phyloP scores from a whole-genome alignment of 2,329 filamentous ascomycete species.

The Plectosphaerella cucumerina region DNA sequence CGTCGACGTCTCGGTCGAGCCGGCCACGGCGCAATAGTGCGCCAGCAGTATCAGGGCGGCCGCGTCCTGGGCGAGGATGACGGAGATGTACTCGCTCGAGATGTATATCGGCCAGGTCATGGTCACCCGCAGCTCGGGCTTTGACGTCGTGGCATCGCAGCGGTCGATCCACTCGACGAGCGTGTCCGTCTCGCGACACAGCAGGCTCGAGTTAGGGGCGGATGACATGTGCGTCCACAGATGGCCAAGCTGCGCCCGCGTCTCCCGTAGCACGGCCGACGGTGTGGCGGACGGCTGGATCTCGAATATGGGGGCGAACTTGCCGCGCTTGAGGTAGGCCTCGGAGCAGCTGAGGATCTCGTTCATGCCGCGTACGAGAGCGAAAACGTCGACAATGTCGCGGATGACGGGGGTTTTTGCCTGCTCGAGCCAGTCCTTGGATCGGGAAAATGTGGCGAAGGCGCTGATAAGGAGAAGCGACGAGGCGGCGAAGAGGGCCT shows the following conservation, averaged over 20 bases:
- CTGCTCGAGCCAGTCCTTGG: constrained; percentile 9
- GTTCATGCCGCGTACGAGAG: constrained; percentile 24
- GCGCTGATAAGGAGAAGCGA: constrained; percentile 26
- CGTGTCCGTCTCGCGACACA: neutral
- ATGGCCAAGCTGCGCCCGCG: neutral
- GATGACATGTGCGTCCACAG: neutral
- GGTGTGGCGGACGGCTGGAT: constrained; percentile 7
- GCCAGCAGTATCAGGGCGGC: constrained; percentile 14
- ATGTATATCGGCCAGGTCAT: constrained; percentile 17
- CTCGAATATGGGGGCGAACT: constrained; percentile 16
- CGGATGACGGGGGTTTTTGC: constrained; percentile 16
- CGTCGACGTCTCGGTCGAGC: constrained; percentile 10
- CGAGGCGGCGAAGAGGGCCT: constrained; percentile 26
- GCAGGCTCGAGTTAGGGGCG: neutral
- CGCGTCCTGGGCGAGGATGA: constrained; percentile 14
- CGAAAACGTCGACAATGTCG: constrained; percentile 26
- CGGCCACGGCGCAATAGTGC: constrained; percentile 19
- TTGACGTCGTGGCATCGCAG: constrained; percentile 7
- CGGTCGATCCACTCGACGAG: constrained; percentile 7
- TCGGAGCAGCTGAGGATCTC: constrained; percentile 21
- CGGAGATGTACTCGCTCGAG: constrained; percentile 14
- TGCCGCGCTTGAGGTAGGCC: constrained; percentile 12
- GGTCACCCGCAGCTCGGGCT: constrained; percentile 15
- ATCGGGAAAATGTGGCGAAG: constrained; percentile 19
- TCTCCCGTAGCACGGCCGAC: constrained; percentile 2